Base-by-base conservation (phyloP, 352 stramenopile genomes). In the Plasmopara viticola region DNA sequence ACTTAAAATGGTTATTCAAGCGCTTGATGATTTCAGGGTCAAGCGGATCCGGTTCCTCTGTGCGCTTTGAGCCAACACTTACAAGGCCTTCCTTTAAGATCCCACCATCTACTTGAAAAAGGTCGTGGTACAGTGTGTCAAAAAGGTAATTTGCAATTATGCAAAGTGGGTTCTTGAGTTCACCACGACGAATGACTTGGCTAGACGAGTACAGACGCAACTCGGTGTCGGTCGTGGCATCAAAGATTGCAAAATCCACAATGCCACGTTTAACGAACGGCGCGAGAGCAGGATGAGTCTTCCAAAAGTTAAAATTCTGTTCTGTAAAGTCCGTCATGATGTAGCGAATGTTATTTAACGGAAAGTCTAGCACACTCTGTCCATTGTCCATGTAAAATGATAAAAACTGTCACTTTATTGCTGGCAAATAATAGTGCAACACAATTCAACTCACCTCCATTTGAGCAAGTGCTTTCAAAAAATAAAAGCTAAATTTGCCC, bases 261-360 rank as follows among this genome's bases (percentile, higher is more conserved):
- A 94, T 75, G 0, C 89, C 90, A 25, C 68, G 71, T 34, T 87
- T 67, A 9, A 98, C 76, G 39, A 93, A 97, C 2, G 83, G 78
- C 9, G 74, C 74, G 20, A 97, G 58, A 29, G 81, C 78, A 25
- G 86, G 86, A 60, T 97, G 88, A 0, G 74, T 83, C 57, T 84
- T 84, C 90, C 92, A 97, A 42, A 97, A 97, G 42, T 96, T 95
- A 37, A 98, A 86, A 56, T 97, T 97, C 18, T 78, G 75, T 62
- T 95, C 74, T 10, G 87, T 97, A 53, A 97, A 97, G 68, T 97
- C 93, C 12, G 90, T 97, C 87, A 97, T 97, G 39, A 98, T 83
- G 73, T 97, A 98, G 40, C 90, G 79, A 51, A 98, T 88, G 17
- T 96, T 93, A 51, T 70, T 58, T 10, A 96, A 60, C 18, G 91